Evolutionary conservation across 805 yeast species (phyloP).

Genomic region (Ogataea naganishii): DNA sequence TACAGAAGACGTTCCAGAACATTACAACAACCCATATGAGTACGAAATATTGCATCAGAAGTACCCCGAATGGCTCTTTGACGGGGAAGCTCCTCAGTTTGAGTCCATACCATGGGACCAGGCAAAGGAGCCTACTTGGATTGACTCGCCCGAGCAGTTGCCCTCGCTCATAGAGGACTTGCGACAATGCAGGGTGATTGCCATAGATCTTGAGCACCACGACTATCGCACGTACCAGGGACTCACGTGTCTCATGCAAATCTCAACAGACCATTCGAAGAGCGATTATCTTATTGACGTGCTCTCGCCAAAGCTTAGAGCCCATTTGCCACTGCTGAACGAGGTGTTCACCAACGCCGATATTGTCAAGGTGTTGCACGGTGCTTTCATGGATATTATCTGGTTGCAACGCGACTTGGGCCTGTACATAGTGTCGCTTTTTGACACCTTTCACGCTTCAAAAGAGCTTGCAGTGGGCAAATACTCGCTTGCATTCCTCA

Average conservation of each 20-base stretch:
- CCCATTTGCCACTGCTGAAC: conserved; percentile 60
- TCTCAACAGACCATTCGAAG: conserved; percentile 52
- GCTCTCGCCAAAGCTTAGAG: conserved; percentile 50
- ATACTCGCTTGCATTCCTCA: conserved; percentile 73
- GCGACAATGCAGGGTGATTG: conserved; percentile 50
- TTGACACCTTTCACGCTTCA: conserved; percentile 91
- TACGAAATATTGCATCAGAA: conserved; percentile 62
- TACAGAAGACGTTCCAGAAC: conserved; percentile 39
- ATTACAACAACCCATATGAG: conserved; percentile 74
- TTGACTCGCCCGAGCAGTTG: conserved; percentile 49
- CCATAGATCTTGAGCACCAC: conserved; percentile 95
- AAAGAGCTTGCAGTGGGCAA: conserved; percentile 70
- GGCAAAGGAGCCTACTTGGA: conserved; percentile 57
- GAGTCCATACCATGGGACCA: conserved; percentile 55
- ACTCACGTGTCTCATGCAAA: conserved; percentile 86
- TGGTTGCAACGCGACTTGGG: conserved; percentile 98
- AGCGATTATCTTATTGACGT: conserved; percentile 84
- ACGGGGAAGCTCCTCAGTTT: conserved; percentile 15
- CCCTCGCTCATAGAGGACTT: conserved; percentile 47
- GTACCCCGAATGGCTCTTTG: conserved; percentile 54
- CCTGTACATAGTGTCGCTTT: conserved; percentile 75
- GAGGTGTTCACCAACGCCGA: conserved; percentile 71
- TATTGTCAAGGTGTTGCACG: conserved; percentile 86
- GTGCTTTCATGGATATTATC: conserved; percentile 92
- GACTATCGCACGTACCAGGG: conserved; percentile 89